Base-by-base conservation (phyloP, 2,329 filamentous ascomycete genomes). In the Fusarium nisikadoi region DNA sequence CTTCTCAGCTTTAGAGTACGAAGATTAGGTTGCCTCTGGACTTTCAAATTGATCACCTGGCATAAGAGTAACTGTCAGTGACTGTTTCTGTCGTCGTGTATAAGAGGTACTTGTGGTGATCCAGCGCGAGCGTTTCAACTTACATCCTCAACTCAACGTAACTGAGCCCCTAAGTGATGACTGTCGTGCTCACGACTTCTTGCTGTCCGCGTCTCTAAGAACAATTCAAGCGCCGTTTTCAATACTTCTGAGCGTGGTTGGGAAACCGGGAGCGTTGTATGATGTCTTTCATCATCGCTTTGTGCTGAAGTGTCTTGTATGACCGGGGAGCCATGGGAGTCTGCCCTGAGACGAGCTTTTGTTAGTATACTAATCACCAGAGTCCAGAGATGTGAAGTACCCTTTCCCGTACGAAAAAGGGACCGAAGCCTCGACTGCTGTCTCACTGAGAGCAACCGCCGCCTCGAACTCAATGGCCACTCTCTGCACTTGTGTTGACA, bases 21-120 rank as follows among this genome's bases (percentile, higher is more conserved):
- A 1, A 20, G 1, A 7, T 13, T 33, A 3, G 29, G 20, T 17
- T 9, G 2, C 16, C 2, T 33, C 29, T 19, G 11, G 2, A 3
- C 11, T 3, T 27, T 9, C 19, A 6, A 41, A 9, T 8, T 13
- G 27, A 2, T 5, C 8, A 3, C 16, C 14, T 42, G 2, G 3
- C 11, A 36, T 11, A 14, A n/a, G 1, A 17, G 11, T 17, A 20
- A 36, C 19, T 25, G 31, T 43, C 16, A 60, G 23, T 5, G n/a
- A 36, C 17, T n/a, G 16, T 33, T 19, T 23, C 11, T 3, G 11
- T 20, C 6, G 16, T 19, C 23, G 14, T 8, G 10, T 23, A 12
- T 49, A 49, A 19, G 46, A 33, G 46, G 11, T 33, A 31, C 33
- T 4, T 2, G 11, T 7, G 46, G 46, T 19, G 11, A 7, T 33